Evolutionary conservation across 768 basidiomycete species (phyloP).

Genomic region (Amanita polypyramis): DNA sequence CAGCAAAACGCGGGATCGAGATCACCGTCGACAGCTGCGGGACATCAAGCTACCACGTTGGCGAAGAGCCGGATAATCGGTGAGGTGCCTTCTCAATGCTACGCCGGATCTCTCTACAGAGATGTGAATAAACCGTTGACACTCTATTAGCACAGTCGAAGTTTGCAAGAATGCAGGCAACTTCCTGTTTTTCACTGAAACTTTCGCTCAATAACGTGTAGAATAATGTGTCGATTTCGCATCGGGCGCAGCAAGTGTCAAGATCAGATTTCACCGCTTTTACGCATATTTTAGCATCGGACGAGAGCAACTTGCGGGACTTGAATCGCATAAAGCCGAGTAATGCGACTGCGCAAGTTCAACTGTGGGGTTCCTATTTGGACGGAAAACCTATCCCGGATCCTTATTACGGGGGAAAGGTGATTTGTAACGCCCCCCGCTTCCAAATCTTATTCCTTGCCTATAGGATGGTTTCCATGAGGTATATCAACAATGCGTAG

Average conservation of each 20-base stretch:
- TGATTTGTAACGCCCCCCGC: background rate
- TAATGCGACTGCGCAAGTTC: conserved; percentile 51
- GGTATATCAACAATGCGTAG: conserved; percentile 68
- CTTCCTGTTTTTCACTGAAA: background rate
- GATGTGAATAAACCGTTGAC: background rate
- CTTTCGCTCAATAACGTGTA: conserved; percentile 18
- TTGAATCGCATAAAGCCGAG: conserved; percentile 40
- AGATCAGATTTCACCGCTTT: conserved; percentile 62
- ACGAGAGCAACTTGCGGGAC: conserved; percentile 61
- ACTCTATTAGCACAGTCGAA: conserved; percentile 42
- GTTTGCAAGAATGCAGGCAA: conserved; percentile 59
- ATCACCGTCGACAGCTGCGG: conserved; percentile 77
- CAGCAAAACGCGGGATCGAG: conserved; percentile 52
- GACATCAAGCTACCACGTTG: conserved; percentile 76
- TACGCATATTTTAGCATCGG: conserved; percentile 81
- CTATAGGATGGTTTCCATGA: conserved; percentile 60
- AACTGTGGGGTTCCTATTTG: conserved; percentile 74
- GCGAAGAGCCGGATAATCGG: conserved; percentile 80
- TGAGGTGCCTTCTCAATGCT: conserved; percentile 16
- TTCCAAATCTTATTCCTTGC: background rate
- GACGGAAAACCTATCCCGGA: conserved; percentile 67
- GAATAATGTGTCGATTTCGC: conserved; percentile 65
- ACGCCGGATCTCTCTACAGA: background rate
- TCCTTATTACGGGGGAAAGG: conserved; percentile 69
- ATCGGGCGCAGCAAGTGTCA: conserved; percentile 56